A percentile compares a stretch with the other conserved stretches of the same genome.
phyloP scores from a whole-genome alignment of 768 basidiomycete species.

The Pholiota microspora region DNA sequence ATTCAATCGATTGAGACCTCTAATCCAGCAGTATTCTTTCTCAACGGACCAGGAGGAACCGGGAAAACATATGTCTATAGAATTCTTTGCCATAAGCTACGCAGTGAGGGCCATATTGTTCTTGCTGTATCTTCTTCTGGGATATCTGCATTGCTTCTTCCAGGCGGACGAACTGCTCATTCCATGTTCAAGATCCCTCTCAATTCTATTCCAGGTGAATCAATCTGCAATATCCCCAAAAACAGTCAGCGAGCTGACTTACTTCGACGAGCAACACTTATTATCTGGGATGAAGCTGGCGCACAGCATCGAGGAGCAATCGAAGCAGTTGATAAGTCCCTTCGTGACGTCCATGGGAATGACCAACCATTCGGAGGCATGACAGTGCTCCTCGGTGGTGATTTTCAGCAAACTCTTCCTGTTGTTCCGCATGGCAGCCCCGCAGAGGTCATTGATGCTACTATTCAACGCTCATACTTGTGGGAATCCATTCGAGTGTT shows the following conservation, averaged over 20 bases:
- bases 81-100: conserved; percentile 27
- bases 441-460: conserved; percentile 36
- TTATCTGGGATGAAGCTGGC: conserved; percentile 45
- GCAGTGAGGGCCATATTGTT: conserved; percentile 27
- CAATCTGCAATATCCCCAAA: conserved; percentile 32
- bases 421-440: conserved; percentile 36
- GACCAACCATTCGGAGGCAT: conserved; percentile 40
- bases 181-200: conserved; percentile 49
- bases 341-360: conserved; percentile 29
- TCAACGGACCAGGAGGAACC: conserved; percentile 40
- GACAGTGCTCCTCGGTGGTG: conserved; percentile 45
- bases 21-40: conserved; percentile 29
- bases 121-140: conserved; percentile 52
- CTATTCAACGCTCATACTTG: conserved; percentile 32
- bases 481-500: conserved; percentile 34
- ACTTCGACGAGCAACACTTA: conserved; percentile 20
- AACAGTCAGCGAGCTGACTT: conserved; percentile 28
- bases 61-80: conserved; percentile 47
- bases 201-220: conserved; percentile 12
- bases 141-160: conserved; percentile 42
- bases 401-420: conserved; percentile 47
- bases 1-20: conserved; percentile 23
- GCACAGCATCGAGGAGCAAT: conserved; percentile 33
- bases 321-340: conserved; percentile 39
- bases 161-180: conserved; percentile 44